Conservation (phyloP, 306 rosid species). For the Cicer judaicum region DNA sequence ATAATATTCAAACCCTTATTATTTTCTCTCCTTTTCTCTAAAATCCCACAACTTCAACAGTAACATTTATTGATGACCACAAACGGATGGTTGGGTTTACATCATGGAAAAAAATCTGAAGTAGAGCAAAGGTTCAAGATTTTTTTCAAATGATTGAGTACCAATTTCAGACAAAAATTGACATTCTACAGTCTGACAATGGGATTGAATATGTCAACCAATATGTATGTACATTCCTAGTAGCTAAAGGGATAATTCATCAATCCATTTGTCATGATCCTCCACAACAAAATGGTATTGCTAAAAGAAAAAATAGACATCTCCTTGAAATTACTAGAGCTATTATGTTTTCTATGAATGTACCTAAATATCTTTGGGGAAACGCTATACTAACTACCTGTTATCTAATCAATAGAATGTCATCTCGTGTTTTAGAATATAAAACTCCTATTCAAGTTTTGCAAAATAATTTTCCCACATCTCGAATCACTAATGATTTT, state of each 20-base stretch:
- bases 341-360: too few relatives aligned
- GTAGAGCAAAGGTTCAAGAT: background rate
- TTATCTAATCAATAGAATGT: too few relatives aligned
- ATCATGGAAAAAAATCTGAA: background rate
- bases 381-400: background rate
- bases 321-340: too few relatives aligned
- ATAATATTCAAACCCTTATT: too few relatives aligned
- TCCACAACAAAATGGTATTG: too few relatives aligned
- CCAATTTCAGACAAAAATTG: background rate
- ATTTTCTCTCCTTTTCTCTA: too few relatives aligned
- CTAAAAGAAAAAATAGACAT: too few relatives aligned
- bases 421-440: background rate
- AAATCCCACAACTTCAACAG: too few relatives aligned
- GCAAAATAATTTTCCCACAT: background rate
- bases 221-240: too few relatives aligned
- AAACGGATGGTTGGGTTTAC: background rate
- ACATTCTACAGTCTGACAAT: background rate
- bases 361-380: background rate
- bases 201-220: too few relatives aligned
- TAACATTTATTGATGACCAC: background rate
- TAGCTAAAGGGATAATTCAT: too few relatives aligned
- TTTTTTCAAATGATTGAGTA: background rate
- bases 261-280: too few relatives aligned
- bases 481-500: background rate
- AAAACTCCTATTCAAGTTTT: background rate